Evolutionary conservation across 352 stramenopile genomes (phyloP), one percentile per base, ranked within the genome.

Genomic region (Pythium graminicola): DNA sequence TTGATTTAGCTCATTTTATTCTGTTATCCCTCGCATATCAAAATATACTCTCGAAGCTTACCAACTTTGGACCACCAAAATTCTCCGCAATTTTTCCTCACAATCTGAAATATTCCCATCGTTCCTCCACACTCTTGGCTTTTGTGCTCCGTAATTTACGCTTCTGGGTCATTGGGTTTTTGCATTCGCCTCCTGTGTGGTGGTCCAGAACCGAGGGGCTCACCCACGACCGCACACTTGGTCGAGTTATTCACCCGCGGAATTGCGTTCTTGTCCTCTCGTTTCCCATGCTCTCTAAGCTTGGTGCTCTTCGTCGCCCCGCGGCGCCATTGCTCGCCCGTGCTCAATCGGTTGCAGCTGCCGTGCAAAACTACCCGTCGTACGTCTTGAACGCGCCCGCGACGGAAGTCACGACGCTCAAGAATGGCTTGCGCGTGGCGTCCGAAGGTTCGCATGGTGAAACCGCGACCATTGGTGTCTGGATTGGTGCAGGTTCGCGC

Each of bases 391-490:
- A 97, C 65, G 85, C 88, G 57, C 92, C 93, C 19, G 86, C 87
- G 23, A 99, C 97, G 1, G 92, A 99, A 68, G 90, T 99, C 35
- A 98, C 96, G 41, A 98, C 89, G 51, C 78, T 99, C 17, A 63
- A 86, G 32, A 98, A 96, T 63, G 96, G 96, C 24, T 74, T 99
- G 22, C 92, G 97, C 51, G 95, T 99, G 22, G 97, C 96, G n/a
- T 98, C 96, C 27, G 96, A 98, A 64, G 86, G 87, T 61, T 96
- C 93, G 43, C 89, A 97, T 57, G 95, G 93, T 39, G 96, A 98
- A 71, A 99, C 97, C 22, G 97, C 97, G 35, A 99, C 97, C 20
- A 95, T 99, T 40, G 97, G 97, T 47, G 93, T 98, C 29, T 98
- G 90, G 83, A 98, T 98, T 62, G 94, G 97, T 68, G 87, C 94